Evolutionary conservation across 306 rosid genomes (phyloP), one percentile per base, ranked within the genome.

Genomic region (Quercus wislizeni): DNA sequence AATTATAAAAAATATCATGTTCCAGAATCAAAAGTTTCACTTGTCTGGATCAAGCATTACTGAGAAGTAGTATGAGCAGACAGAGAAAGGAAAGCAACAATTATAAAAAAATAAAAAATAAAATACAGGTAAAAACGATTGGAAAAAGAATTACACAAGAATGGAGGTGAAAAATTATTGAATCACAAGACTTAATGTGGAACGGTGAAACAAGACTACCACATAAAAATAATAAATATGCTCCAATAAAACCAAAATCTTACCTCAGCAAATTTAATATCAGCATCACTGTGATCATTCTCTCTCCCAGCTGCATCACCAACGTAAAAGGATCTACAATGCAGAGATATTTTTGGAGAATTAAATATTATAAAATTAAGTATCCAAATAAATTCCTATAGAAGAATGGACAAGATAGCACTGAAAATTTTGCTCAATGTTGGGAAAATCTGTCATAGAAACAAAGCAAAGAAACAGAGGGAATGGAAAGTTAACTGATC

Each of bases 301-400:
- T 33, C 17, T 90, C 99, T 87, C 54, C 99, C 99, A 9, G 99
- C 99, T 57, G 99, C 99, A 83, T 94, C 99, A 55, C 99, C 97
- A 15, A 94, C 97, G 73, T 94, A 94, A 75, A 94, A 94, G 64
- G 97, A 92, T 77, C 98, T 93, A 76, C 81, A 87, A 28, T 56
- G 78, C 63, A 83, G 79, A 79, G 79, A 80, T 61, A 31, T 61
- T 43, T 71, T 75, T 75, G 21, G 56, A 65, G 67, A 52, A 65
- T 55, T 51, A 74, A 59, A 46, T 69, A 35, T 20, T 41, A 51
- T 57, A 21, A 38, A 49, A 46, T 33, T 12, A n/a, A 61, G 55
- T 23, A 74, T 73, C 56, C 46, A 38, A 38, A 28, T 55, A 30
- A 74, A 76, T 76, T 14, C 46, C 20, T 38, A 71, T n/a, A 33